A percentile compares a stretch with the other conserved stretches of the same genome.
These are phyloP conservation scores for Protomyces pachydermus DNA, from an alignment of 1,139 yeast species.

Conservation along the genomic window DNA sequence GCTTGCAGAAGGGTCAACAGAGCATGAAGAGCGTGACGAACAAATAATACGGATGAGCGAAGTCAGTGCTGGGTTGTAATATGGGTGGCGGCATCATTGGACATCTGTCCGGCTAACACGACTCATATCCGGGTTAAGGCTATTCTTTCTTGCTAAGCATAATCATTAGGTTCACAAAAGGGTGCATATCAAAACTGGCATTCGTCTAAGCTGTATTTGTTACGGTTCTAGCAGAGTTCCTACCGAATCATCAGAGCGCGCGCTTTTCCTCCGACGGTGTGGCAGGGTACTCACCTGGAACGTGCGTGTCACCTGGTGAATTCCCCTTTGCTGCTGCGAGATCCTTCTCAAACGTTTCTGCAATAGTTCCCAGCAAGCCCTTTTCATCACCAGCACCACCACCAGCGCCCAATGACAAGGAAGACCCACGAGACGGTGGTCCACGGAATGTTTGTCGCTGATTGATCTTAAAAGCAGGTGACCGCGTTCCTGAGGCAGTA, in stretches of 20 bases:
- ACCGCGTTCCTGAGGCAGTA: neutral
- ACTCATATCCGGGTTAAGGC: no score
- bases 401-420: conserved; percentile 7
- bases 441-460: conserved; percentile 15
- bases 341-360: conserved; percentile 23
- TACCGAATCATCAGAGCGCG: neutral
- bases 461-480: conserved; percentile 23
- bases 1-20: neutral
- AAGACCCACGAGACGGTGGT: conserved; percentile 23
- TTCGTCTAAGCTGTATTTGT: no score
- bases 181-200: no score
- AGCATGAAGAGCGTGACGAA: neutral
- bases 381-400: conserved; percentile 7
- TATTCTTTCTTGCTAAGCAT: no score
- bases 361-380: conserved; percentile 11
- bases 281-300: conserved; percentile 12
- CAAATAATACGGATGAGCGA: neutral
- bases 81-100: neutral
- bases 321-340: conserved; percentile 22
- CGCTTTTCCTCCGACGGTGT: neutral
- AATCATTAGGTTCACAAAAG: no score
- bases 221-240: no score
- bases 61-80: neutral
- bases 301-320: conserved; percentile 8
- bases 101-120: neutral